Percentiles rank a stretch among this genome's conserved stretches.
Evolutionary conservation across 345 rosid genomes (phyloP).

Genomic region (Rubroshorea leprosula): DNA sequence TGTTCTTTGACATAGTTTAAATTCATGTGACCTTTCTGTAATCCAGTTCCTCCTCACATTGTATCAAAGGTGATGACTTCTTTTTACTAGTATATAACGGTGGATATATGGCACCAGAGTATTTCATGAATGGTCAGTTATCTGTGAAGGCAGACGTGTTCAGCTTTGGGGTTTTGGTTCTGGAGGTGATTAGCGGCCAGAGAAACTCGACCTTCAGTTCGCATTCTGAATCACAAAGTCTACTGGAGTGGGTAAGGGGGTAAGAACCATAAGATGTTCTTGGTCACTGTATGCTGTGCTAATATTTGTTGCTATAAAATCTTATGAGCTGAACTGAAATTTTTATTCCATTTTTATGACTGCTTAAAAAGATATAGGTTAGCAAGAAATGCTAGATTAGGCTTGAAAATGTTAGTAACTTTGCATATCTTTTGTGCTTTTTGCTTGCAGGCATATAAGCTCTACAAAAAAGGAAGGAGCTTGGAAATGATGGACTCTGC

Average conservation of each 20-base stretch:
- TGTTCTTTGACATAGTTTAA: conserved; percentile 5
- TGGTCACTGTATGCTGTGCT: too few relatives aligned
- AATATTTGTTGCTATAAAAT: background rate
- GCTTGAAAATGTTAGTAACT: too few relatives aligned
- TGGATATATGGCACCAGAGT: conserved; percentile 99
- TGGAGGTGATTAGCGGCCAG: conserved; percentile 82
- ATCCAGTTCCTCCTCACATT: background rate
- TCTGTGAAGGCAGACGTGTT: conserved; percentile 87
- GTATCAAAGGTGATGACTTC: too few relatives aligned
- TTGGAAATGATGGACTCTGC: conserved; percentile 63
- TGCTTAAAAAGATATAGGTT: too few relatives aligned
- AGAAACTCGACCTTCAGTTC: conserved; percentile 56
- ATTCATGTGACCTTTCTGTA: background rate
- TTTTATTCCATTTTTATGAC: too few relatives aligned
- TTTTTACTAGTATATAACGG: conserved; percentile 30
- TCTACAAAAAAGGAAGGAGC: conserved; percentile 58
- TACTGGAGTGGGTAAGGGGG: conserved; percentile 87
- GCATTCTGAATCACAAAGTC: conserved; percentile 45
- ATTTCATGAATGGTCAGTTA: conserved; percentile 72
- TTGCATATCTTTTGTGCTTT: too few relatives aligned
- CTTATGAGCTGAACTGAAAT: too few relatives aligned
- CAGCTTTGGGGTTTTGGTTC: conserved; percentile 92
- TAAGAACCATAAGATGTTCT: background rate
- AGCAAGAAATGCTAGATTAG: too few relatives aligned
- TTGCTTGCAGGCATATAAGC: conserved; percentile 59